Evolutionary conservation across 768 basidiomycete genomes (phyloP).

Genomic region (Suillus variegatus): DNA sequence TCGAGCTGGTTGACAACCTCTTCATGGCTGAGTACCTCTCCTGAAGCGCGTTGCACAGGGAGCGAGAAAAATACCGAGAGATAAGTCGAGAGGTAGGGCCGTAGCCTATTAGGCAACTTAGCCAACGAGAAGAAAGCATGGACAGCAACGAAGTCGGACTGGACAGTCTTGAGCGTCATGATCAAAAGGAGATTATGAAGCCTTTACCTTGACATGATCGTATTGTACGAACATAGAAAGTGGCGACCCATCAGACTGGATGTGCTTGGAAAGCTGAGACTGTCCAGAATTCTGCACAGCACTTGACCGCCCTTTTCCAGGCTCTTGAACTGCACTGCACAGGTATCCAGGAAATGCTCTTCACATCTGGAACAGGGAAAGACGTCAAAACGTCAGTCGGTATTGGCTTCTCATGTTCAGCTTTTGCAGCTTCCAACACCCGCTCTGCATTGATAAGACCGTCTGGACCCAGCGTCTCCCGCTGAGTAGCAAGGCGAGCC

Average conservation of each 20-base stretch:
- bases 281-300: conserved; percentile 31
- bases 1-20: conserved; percentile 90
- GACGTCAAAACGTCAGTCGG: conserved; percentile 77
- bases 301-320: conserved; percentile 47
- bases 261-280: conserved; percentile 55
- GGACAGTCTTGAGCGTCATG: conserved; percentile 8
- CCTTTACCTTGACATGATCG: conserved; percentile 81
- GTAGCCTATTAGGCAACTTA: conserved; percentile 69
- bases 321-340: conserved; percentile 67
- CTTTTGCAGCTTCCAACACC: conserved; percentile 79
- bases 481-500: conserved; percentile 69
- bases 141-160: conserved; percentile 93
- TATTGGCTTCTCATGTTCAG: conserved; percentile 81
- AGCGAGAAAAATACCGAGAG: conserved; percentile 86
- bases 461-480: conserved; percentile 69
- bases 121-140: conserved; percentile 78
- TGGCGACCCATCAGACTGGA: conserved; percentile 65
- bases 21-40: conserved; percentile 77
- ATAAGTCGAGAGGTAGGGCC: conserved; percentile 82
- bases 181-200: conserved; percentile 4
- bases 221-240: conserved; percentile 92
- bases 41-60: conserved; percentile 71
- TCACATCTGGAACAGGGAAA: conserved; percentile 92
- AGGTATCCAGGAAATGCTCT: conserved; percentile 91
- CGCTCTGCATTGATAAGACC: conserved; percentile 73